Conservation (phyloP, 208 protist species). For the Strigomonas culicis region DNA sequence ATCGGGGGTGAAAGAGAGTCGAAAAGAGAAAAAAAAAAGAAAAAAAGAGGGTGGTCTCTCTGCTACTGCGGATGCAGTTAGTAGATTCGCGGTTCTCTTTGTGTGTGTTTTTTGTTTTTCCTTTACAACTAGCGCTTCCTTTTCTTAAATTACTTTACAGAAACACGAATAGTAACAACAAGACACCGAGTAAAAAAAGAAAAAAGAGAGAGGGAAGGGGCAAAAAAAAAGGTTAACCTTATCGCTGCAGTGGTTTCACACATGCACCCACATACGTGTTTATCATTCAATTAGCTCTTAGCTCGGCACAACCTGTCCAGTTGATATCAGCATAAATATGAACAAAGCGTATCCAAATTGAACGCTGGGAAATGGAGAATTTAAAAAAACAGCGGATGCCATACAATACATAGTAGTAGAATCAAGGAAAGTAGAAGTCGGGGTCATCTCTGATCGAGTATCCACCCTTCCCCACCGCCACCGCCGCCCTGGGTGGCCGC, state of each 20-base stretch:
- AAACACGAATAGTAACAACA: constrained; percentile 4
- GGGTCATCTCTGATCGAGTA: too few relatives aligned
- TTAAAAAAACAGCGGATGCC: too few relatives aligned
- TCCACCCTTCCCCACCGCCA: too few relatives aligned
- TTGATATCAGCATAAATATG: too few relatives aligned
- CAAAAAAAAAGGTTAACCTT: constrained; percentile 1
- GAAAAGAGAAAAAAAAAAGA: constrained; percentile 16
- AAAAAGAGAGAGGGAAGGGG: constrained; percentile 10
- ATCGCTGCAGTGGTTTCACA: neutral
- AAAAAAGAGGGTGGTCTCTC: neutral
- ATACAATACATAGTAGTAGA: too few relatives aligned
- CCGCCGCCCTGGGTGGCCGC: too few relatives aligned
- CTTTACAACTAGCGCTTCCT: neutral
- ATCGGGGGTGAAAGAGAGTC: constrained; percentile 20
- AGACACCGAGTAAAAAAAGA: constrained; percentile 10
- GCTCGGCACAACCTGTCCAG: too few relatives aligned
- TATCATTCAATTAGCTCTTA: neutral
- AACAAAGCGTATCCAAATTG: too few relatives aligned
- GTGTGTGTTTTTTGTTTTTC: neutral
- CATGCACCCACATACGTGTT: too few relatives aligned
- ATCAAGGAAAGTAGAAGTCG: too few relatives aligned
- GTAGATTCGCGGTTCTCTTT: neutral
- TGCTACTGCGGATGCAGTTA: neutral
- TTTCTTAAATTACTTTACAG: neutral
- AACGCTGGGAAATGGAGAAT: too few relatives aligned